phyloP scores from a whole-genome alignment of 305 asterid species.

The Fraxinus platypoda region DNA sequence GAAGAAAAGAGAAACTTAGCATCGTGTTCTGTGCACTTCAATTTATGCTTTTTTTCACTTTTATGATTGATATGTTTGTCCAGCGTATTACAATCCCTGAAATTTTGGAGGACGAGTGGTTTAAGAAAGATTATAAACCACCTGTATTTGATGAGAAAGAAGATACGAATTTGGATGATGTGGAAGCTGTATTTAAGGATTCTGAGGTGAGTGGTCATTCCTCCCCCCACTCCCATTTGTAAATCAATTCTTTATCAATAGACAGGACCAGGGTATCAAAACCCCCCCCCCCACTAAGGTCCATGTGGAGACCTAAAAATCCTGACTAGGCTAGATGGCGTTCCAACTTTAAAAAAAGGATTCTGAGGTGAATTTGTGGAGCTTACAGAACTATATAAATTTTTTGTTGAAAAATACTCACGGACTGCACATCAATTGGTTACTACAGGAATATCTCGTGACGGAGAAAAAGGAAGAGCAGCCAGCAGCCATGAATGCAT shows the following conservation, averaged over 20 bases:
- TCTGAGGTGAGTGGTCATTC: constrained; percentile 48
- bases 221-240: neutral
- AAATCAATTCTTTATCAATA: too few species aligned
- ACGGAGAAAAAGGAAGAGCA: constrained; percentile 71
- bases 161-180: constrained; percentile 74
- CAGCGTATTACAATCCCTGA: constrained; percentile 76
- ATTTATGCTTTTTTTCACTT: neutral
- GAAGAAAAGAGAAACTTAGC: neutral
- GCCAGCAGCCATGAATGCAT: constrained; percentile 88
- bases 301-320: neutral
- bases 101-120: constrained; percentile 77
- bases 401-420: constrained; percentile 3
- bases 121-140: constrained; percentile 71
- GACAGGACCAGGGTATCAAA: neutral
- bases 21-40: neutral
- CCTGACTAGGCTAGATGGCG: neutral
- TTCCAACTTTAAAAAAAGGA: neutral
- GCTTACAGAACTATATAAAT: neutral
- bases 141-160: constrained; percentile 76
- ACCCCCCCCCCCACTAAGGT: neutral
- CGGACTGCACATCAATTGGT: neutral
- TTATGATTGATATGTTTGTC: constrained; percentile 10
- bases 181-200: constrained; percentile 87
- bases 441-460: constrained; percentile 70
- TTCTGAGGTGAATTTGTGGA: neutral